phyloP scores from a whole-genome alignment of 2,329 filamentous ascomycete genomes.

The Alternaria burnsii region DNA sequence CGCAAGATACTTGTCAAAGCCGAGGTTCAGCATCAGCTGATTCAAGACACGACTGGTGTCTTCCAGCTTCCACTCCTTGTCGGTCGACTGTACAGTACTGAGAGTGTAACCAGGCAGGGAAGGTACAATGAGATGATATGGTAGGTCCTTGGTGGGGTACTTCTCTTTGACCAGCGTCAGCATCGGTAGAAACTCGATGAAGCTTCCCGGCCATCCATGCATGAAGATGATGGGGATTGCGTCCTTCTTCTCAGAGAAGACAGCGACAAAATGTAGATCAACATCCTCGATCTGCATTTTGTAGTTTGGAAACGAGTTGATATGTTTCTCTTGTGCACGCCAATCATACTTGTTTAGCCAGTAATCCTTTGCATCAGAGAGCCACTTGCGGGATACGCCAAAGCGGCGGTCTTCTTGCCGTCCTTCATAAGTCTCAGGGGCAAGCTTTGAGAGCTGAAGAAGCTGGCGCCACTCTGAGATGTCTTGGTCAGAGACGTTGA shows the following conservation, averaged over 20 bases:
- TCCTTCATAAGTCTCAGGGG: slow-evolving; percentile 43
- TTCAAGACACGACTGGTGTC: slow-evolving; percentile 59
- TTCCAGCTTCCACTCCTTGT: slow-evolving; percentile 54
- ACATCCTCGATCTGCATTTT: slow-evolving; percentile 55
- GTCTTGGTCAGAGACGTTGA: slow-evolving; percentile 44
- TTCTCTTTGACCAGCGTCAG: slow-evolving; percentile 57
- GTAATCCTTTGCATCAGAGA: slow-evolving; percentile 47
- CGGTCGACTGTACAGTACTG: slow-evolving; percentile 57
- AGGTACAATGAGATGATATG: slow-evolving; percentile 67
- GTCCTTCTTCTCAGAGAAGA: slow-evolving; percentile 63
- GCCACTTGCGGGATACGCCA: slow-evolving; percentile 47
- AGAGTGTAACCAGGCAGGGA: slow-evolving; percentile 66
- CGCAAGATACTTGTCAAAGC: slow-evolving; percentile 63
- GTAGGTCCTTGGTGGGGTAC: slow-evolving; percentile 60
- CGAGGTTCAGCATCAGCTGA: slow-evolving; percentile 63
- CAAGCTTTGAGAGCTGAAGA: slow-evolving; percentile 45
- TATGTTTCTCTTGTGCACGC: slow-evolving; percentile 50
- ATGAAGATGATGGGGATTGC: slow-evolving; percentile 63
- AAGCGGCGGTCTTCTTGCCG: slow-evolving; percentile 36
- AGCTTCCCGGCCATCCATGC: slow-evolving; percentile 66
- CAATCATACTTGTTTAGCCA: slow-evolving; percentile 52
- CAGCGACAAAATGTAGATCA: slow-evolving; percentile 62
- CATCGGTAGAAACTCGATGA: slow-evolving; percentile 66
- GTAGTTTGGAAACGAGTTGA: slow-evolving; percentile 64
- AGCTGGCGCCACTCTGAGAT: slow-evolving; percentile 49